These are phyloP conservation scores for Bacidia gigantensis DNA, from an alignment of 495 filamentous ascomycete species.

Conservation along the genomic window DNA sequence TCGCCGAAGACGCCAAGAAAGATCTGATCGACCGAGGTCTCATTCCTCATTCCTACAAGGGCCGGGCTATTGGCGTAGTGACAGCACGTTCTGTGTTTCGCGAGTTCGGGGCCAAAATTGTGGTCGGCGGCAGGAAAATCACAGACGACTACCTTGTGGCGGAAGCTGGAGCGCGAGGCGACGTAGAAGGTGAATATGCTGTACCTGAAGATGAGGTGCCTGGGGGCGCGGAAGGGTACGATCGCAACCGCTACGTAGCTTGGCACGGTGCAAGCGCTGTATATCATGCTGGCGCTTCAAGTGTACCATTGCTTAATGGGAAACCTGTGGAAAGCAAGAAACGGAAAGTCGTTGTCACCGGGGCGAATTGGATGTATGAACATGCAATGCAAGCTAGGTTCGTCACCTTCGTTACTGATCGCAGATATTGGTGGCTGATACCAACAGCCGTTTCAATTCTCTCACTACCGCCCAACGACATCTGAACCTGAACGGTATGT, in stretches of 20 bases:
- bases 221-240: slow-evolving; percentile 59
- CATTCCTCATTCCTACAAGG: slow-evolving; percentile 96
- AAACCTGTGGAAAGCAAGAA: slow-evolving; percentile 64
- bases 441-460: slow-evolving; percentile 63
- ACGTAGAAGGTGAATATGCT: slow-evolving; percentile 78
- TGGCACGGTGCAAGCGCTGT: slow-evolving; percentile 95
- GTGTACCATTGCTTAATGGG: slow-evolving; percentile 59
- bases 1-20: slow-evolving; percentile 81
- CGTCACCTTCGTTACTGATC: neutral
- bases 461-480: slow-evolving; percentile 49
- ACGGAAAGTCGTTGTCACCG: slow-evolving; percentile 74
- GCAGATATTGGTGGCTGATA: slow-evolving; percentile 18
- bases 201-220: slow-evolving; percentile 73
- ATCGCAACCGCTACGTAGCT: slow-evolving; percentile 91
- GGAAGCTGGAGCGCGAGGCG: slow-evolving; percentile 62
- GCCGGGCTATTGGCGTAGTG: slow-evolving; percentile 91
- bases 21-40: slow-evolving; percentile 88
- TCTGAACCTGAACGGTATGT: slow-evolving; percentile 58
- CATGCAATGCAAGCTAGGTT: slow-evolving; percentile 84
- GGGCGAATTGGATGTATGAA: slow-evolving; percentile 94
- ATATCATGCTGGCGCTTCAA: slow-evolving; percentile 72
- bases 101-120: slow-evolving; percentile 87
- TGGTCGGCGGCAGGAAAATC: slow-evolving; percentile 77
- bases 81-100: slow-evolving; percentile 93
- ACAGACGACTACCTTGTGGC: slow-evolving; percentile 81